A percentile compares a stretch with the other conserved stretches of the same genome.
Evolutionary conservation across 192 early-diverging fungal genomes (phyloP).

Genomic region (Lunasporangiospora selenospora): DNA sequence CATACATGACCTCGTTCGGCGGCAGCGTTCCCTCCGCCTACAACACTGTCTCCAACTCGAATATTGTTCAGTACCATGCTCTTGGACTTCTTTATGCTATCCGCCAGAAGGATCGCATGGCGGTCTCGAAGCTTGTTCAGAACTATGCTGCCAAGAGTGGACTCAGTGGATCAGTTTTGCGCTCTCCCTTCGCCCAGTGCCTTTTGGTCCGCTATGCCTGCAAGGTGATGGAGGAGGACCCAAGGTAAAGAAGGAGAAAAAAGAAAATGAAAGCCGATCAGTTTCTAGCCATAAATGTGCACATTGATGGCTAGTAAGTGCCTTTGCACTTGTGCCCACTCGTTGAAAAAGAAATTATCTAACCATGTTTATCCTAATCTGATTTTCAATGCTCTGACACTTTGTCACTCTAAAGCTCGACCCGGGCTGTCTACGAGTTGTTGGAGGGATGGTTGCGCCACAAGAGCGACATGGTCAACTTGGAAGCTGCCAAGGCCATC

Average conservation of each 20-base stretch:
- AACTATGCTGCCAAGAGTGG: slow-evolving; percentile 71
- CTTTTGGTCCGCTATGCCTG: slow-evolving; percentile 92
- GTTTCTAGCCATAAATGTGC: too few species aligned
- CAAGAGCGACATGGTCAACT: slow-evolving; percentile 97
- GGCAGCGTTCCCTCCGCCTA: slow-evolving; percentile 48
- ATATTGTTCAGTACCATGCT: slow-evolving; percentile 98
- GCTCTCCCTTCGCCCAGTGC: slow-evolving; percentile 89
- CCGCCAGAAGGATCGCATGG: slow-evolving; percentile 97
- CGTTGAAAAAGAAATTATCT: too few species aligned
- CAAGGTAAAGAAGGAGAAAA: slow-evolving; percentile 61
- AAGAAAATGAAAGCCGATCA: too few species aligned
- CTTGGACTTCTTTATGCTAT: slow-evolving; percentile 94
- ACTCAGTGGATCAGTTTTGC: slow-evolving; percentile 59
- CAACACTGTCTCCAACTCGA: slow-evolving; percentile 67
- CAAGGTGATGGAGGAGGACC: slow-evolving; percentile 84
- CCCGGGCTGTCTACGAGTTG: slow-evolving; percentile 79
- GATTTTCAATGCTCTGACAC: not conserved
- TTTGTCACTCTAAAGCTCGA: too few species aligned
- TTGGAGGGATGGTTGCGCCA: slow-evolving; percentile 92
- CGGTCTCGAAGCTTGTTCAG: slow-evolving; percentile 95
- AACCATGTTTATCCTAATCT: too few species aligned
- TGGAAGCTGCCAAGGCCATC: slow-evolving; percentile 96
- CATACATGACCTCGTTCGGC: slow-evolving; percentile 61
- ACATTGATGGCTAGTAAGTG: too few species aligned
- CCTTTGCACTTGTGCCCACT: too few species aligned